A percentile compares a stretch with the other conserved stretches of the same genome.
phyloP scores from a whole-genome alignment of 2,329 filamentous ascomycete species.

The Passalora sequoiae region DNA sequence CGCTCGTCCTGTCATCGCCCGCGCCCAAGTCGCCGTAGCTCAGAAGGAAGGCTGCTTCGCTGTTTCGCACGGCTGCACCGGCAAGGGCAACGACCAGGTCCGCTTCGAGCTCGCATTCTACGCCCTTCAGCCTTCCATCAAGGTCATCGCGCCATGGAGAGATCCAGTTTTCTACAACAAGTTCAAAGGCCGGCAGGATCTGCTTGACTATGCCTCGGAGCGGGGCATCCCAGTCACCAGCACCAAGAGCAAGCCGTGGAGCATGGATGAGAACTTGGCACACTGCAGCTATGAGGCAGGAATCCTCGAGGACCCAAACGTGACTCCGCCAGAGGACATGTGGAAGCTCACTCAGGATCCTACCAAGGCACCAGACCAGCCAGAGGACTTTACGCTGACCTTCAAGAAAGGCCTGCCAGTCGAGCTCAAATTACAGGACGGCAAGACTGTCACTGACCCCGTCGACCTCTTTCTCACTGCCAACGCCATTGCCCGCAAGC shows the following conservation, averaged over 20 bases:
- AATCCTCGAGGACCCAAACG: slow-evolving; percentile 61
- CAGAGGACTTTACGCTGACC: slow-evolving; percentile 64
- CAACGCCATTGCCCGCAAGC: slow-evolving; percentile 64
- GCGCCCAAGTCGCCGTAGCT: slow-evolving; percentile 60
- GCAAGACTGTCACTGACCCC: slow-evolving; percentile 57
- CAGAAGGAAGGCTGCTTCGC: slow-evolving; percentile 55
- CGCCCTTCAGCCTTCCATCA: slow-evolving; percentile 59
- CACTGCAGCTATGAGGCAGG: slow-evolving; percentile 79
- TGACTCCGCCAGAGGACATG: slow-evolving; percentile 68
- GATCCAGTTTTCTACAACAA: slow-evolving; percentile 63
- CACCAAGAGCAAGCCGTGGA: slow-evolving; percentile 68
- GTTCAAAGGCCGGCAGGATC: slow-evolving; percentile 66
- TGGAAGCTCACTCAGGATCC: slow-evolving; percentile 70
- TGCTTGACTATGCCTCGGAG: slow-evolving; percentile 65
- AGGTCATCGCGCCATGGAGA: slow-evolving; percentile 72
- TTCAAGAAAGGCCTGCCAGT: slow-evolving; percentile 72
- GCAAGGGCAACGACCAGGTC: slow-evolving; percentile 62
- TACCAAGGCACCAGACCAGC: slow-evolving; percentile 62
- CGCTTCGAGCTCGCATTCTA: slow-evolving; percentile 61
- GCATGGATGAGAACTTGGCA: slow-evolving; percentile 65
- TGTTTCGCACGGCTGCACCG: slow-evolving; percentile 53
- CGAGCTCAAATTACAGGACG: slow-evolving; percentile 56
- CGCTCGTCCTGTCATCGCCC: slow-evolving; percentile 65
- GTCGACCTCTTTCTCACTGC: slow-evolving; percentile 67
- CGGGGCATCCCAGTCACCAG: slow-evolving; percentile 66